Base-by-base conservation (phyloP, 2,329 filamentous ascomycete genomes). In the Emydomyces testavorans region DNA sequence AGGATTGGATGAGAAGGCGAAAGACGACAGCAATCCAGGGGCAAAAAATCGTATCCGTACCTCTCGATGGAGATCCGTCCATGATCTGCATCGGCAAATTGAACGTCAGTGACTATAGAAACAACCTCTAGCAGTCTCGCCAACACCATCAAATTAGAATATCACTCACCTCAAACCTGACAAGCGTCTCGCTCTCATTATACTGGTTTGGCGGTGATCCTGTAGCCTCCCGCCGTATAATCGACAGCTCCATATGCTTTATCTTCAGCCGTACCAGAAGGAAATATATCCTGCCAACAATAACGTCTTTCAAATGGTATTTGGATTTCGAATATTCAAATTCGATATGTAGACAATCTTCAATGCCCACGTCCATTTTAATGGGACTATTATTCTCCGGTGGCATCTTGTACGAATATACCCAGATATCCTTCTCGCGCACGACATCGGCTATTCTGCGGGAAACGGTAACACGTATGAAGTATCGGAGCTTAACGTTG, bases 311-410 rank as follows among this genome's bases (percentile, higher is more conserved):
- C 51, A 98, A 78, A 62, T 98, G 92, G 69, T 98, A 98, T 71
- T 96, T 96, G 66, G 83, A 92, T 75, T 98, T 98, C 69, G 85
- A 94, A 72, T 98, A 98, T 70, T 98, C 92, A 60, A 98, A 98
- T 68, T 98, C 92, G 57, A 98, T 98, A 70, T 98, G 92, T 58
- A 98, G 74, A 66, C 92, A 98, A 71, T 98, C 93, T 71, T 98
- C 92, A 62, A 98, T 98, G 50, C 92, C 92, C 51, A 98, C 92
- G 65, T 98, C 92, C 92, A 98, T 98, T 78, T 98, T 98, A 75
- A 98, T 98, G 57, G 85, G 88, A 70, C 81, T 89, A 74, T 96
- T 98, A 68, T 88, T 93, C 78, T 98, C 92, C 15, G 92, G 92
- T 16, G 92, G 90, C 73, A 96, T 90, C 66, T 89, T 82, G 75